Conservation (phyloP, 2,329 filamentous ascomycete genomes). For the Fusarium metavorans region DNA sequence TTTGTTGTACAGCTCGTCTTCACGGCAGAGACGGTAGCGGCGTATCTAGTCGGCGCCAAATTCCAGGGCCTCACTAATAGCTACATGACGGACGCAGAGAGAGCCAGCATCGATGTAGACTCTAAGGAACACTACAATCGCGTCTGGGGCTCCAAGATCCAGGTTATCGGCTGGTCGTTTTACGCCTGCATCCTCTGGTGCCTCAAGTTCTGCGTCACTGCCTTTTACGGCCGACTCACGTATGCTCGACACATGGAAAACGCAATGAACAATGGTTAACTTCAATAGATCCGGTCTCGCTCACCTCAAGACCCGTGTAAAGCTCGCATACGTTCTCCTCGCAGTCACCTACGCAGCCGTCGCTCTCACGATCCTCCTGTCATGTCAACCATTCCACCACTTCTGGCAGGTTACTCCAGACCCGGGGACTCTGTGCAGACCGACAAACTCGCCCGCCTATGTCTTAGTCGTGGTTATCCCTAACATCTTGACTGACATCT, state of each 20-base stretch:
- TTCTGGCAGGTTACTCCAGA: slow-evolving; percentile 63
- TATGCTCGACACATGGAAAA: slow-evolving; percentile 23
- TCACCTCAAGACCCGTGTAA: slow-evolving; percentile 26
- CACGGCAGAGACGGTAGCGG: slow-evolving; percentile 36
- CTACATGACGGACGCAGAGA: slow-evolving; percentile 33
- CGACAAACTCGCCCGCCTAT: slow-evolving; percentile 38
- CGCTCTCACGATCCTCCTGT: slow-evolving; percentile 22
- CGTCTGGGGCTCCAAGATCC: slow-evolving; percentile 46
- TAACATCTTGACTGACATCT: slow-evolving; percentile 36
- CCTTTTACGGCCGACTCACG: slow-evolving; percentile 47
- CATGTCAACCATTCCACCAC: slow-evolving; percentile 53
- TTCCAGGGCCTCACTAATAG: slow-evolving; percentile 39
- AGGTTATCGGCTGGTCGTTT: slow-evolving; percentile 48
- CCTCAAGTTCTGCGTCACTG: slow-evolving; percentile 46
- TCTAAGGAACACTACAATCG: slow-evolving; percentile 38
- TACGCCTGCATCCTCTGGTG: slow-evolving; percentile 48
- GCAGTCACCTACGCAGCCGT: slow-evolving; percentile 28
- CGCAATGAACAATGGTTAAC: background rate
- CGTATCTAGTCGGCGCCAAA: slow-evolving; percentile 37
- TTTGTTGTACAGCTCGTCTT: slow-evolving; percentile 25
- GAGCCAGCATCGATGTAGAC: slow-evolving; percentile 25
- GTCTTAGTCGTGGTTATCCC: slow-evolving; percentile 37
- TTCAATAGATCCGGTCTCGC: slow-evolving; percentile 28
- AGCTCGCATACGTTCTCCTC: slow-evolving; percentile 32
- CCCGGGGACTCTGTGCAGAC: slow-evolving; percentile 40